Base-by-base conservation (phyloP, 163 green algal genomes). In the Scenedesmus sp. region DNA sequence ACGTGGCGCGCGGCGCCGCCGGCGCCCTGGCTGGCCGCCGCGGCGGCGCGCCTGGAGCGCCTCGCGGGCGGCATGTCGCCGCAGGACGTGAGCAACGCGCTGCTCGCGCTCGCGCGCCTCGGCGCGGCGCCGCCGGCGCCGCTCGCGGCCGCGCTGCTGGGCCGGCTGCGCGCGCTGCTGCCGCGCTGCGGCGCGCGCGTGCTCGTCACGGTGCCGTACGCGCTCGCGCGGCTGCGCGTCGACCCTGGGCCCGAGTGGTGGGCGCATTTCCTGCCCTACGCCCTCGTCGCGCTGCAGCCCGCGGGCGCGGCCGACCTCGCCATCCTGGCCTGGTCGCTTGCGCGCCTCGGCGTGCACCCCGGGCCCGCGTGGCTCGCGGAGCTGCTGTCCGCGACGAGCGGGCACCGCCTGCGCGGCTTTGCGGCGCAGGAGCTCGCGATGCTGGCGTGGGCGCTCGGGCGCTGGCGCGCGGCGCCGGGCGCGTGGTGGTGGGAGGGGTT, bases 401-500 rank as follows among this genome's bases (percentile, higher is more conserved):
- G 67, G 5, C 51, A 31, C 22, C 63, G 51, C 28, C 50, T 65
- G 34, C 20, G 42, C 1, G 29, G 51, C 51, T 65, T 76, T 34
- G 67, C 31, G 22, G 51, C 51, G 2, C 67, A 76, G 31, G 67
- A 76, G 51, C 26, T 65, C 10, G 45, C 67, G 1, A 63, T 76
- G 67, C 57, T 76, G 31, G 10, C 31, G 1, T 64, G 50, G 67
- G 67, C 50, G 20, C 57, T 76, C 9, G 67, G 67, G 2, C 51
- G 33, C n/a, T 66, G 33, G 51, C 22, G 53, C 20, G 67, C 67
- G 2, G 50, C 14, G 18, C 50, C 57, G 13, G 24, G 22, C 13
- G 22, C 28, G 4, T 45, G 36, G 31, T 76, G 67, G 67, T 76
- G 67, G 67, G 22, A 53, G 33, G 33, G 31, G 6, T 76, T 76